Conservation (phyloP, 192 early-diverging fungal genomes). For the Phlyctochytrium bullatum region DNA sequence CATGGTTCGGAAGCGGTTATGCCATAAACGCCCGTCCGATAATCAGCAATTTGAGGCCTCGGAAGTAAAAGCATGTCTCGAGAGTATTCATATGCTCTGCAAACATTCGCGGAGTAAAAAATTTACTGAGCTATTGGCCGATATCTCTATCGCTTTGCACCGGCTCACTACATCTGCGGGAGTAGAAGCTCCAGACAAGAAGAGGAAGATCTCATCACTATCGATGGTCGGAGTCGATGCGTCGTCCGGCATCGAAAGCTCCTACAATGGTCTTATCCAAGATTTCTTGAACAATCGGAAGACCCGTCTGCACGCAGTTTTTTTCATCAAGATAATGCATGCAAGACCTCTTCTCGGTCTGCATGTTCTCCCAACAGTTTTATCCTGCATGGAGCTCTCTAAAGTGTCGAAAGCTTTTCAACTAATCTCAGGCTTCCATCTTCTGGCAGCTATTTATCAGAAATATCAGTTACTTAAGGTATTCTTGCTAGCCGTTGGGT, state of each 20-base stretch:
- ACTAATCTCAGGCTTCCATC: background rate
- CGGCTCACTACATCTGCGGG: background rate
- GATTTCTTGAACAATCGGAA: background rate
- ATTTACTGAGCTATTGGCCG: background rate
- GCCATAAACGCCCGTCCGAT: conserved; percentile 16
- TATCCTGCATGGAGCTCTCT: background rate
- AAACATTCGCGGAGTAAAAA: background rate
- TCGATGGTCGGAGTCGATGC: background rate
- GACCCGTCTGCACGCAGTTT: background rate
- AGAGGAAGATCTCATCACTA: conserved; percentile 1
- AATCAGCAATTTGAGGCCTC: background rate
- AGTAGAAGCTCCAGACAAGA: conserved; percentile 6
- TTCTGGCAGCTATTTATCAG: background rate
- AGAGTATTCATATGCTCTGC: background rate
- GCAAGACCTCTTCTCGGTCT: background rate
- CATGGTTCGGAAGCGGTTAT: conserved; percentile 53
- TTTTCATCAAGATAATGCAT: background rate
- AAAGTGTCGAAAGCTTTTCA: background rate
- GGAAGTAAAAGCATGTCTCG: conserved; percentile 21
- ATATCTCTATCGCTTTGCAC: background rate
- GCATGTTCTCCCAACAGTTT: background rate
- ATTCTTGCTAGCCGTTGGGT: conserved; percentile 24
- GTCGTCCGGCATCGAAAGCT: background rate
- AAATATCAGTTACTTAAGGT: conserved; percentile 17
- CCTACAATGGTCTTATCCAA: background rate